Evolutionary conservation across 2,329 filamentous ascomycete genomes (phyloP).

Genomic region (Drechslerella stenobrocha): DNA sequence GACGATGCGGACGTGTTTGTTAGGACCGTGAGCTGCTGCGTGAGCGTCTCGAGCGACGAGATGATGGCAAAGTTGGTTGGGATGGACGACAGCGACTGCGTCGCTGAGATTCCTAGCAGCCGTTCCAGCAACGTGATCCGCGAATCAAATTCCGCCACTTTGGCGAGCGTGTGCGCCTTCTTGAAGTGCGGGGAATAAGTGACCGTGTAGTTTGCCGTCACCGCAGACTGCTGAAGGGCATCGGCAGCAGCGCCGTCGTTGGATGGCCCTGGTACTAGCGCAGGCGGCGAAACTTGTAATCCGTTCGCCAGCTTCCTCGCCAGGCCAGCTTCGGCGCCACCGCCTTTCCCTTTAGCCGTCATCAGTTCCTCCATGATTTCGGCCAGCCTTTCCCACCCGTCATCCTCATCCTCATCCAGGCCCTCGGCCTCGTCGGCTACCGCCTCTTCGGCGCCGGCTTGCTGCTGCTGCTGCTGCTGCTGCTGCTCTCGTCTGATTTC

Average conservation of each 20-base stretch:
- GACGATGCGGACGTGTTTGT: constrained; percentile 72
- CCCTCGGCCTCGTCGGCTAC: constrained; percentile 56
- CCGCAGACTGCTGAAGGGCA: constrained; percentile 45
- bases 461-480: constrained; percentile 56
- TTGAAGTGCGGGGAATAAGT: constrained; percentile 68
- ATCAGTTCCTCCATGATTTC: constrained; percentile 64
- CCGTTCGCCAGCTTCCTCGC: constrained; percentile 51
- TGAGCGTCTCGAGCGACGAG: constrained; percentile 76
- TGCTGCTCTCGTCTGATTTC: constrained; percentile 53
- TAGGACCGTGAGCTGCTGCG: constrained; percentile 76
- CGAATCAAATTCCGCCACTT: constrained; percentile 84
- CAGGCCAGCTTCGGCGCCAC: constrained; percentile 52
- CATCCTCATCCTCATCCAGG: constrained; percentile 59
- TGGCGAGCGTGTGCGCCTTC: constrained; percentile 71
- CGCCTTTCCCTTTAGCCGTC: constrained; percentile 49
- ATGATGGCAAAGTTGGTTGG: constrained; percentile 69
- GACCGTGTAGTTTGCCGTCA: constrained; percentile 64
- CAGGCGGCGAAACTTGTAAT: constrained; percentile 41
- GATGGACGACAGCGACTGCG: constrained; percentile 58
- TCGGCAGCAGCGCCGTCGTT: constrained; percentile 48
- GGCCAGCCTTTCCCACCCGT: constrained; percentile 70
- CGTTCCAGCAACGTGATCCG: constrained; percentile 78
- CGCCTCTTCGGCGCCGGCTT: constrained; percentile 56
- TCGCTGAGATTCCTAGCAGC: constrained; percentile 73
- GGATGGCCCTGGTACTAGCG: constrained; percentile 18